Evolutionary conservation across 768 basidiomycete species (phyloP).

Genomic region (Phlebiopsis gigantea): DNA sequence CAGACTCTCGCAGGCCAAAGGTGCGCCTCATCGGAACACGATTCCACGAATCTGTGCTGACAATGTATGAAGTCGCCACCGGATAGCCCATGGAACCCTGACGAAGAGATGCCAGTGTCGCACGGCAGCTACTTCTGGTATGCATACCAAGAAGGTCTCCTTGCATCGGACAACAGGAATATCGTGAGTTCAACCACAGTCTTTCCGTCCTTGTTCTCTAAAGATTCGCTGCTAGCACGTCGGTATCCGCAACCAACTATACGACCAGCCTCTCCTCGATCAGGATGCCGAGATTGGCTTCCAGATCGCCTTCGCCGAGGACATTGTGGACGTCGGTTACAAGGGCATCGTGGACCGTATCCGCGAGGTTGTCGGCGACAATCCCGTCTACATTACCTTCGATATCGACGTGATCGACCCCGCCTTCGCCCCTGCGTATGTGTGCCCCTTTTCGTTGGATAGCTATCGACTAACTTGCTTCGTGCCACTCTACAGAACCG

Average conservation of each 20-base stretch:
- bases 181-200: slow-evolving; percentile 17
- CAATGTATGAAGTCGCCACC: slow-evolving; percentile 2
- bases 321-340: slow-evolving; percentile 29
- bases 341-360: slow-evolving; percentile 28
- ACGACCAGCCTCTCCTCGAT: slow-evolving; percentile 24
- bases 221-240: slow-evolving; percentile 21
- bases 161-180: slow-evolving; percentile 27
- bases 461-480: not conserved
- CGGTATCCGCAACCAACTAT: slow-evolving; percentile 25
- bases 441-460: not conserved
- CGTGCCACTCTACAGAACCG: slow-evolving; percentile 15
- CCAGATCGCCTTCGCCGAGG: slow-evolving; percentile 27
- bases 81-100: slow-evolving; percentile 26
- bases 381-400: slow-evolving; percentile 27
- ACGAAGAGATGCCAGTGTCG: slow-evolving; percentile 26
- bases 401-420: slow-evolving; percentile 26
- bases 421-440: slow-evolving; percentile 20
- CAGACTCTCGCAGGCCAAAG: slow-evolving; percentile 21
- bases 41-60: not conserved
- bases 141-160: slow-evolving; percentile 27
- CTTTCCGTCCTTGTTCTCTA: not conserved
- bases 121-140: slow-evolving; percentile 32
- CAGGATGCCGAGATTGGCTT: slow-evolving; percentile 27
- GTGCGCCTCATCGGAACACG: not conserved
- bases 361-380: slow-evolving; percentile 27